Conservation (phyloP, 179 eudicot genomes). For the Silene noctiflora region DNA sequence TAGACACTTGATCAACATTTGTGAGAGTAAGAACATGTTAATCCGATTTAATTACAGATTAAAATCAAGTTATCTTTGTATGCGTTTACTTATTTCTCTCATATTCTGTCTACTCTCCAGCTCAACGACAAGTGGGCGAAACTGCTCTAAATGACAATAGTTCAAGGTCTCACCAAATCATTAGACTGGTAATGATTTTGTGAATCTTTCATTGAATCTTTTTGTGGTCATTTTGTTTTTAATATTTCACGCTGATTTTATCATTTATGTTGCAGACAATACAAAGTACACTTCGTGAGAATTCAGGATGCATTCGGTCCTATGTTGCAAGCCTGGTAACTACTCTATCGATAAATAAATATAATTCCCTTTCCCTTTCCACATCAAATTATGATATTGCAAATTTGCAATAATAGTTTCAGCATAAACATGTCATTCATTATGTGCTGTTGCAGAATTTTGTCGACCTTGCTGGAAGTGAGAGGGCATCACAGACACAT, state of each 20-base stretch:
- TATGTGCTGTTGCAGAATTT: conserved; percentile 56
- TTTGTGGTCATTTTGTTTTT: background rate
- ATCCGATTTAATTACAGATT: background rate
- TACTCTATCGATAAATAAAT: background rate
- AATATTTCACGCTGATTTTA: background rate
- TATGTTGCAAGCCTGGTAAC: conserved; percentile 91
- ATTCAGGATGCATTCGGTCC: conserved; percentile 73
- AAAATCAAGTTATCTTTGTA: background rate
- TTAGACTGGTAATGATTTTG: conserved; percentile 63
- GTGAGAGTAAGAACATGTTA: conserved; percentile 61
- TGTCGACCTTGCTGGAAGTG: conserved; percentile 97
- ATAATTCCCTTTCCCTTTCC: background rate
- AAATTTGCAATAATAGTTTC: no score
- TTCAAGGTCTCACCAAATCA: conserved; percentile 95
- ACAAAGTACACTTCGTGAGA: conserved; percentile 91
- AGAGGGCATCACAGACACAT: conserved; percentile 90
- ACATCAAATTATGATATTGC: background rate
- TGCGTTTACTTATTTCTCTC: conserved; percentile 5
- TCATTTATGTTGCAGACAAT: conserved; percentile 60
- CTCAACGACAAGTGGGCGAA: conserved; percentile 98
- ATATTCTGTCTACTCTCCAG: conserved; percentile 28
- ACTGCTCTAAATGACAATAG: conserved; percentile 90
- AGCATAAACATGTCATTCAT: background rate
- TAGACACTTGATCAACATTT: conserved; percentile 64
- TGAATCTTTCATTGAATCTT: background rate